These are phyloP conservation scores for Fraxinus xanthoxyloides DNA, from an alignment of 305 asterid species.

Conservation along the genomic window DNA sequence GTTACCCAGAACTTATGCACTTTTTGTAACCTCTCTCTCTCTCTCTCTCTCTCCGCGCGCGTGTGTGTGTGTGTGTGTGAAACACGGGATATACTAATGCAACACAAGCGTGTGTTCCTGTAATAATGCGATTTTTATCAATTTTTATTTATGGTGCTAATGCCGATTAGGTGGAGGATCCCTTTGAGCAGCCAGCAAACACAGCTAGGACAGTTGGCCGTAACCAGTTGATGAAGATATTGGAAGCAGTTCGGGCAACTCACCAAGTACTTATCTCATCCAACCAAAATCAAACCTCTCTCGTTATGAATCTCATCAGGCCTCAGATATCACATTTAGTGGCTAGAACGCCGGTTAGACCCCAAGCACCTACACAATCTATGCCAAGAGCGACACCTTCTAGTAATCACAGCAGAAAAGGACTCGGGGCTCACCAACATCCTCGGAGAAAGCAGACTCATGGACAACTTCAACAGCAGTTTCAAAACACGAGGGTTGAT, in stretches of 20 bases:
- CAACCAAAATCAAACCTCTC: constrained; percentile 32
- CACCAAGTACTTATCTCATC: constrained; percentile 41
- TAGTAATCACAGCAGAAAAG: constrained; percentile 29
- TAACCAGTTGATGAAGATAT: constrained; percentile 51
- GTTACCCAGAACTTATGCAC: constrained; percentile 86
- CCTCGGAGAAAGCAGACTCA: constrained; percentile 27
- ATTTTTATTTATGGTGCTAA: constrained; percentile 11
- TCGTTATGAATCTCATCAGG: constrained; percentile 48
- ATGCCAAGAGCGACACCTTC: constrained; percentile 9
- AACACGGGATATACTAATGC: background rate
- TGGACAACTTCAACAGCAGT: constrained; percentile 26
- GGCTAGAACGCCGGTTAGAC: constrained; percentile 27
- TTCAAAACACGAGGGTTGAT: constrained; percentile 24
- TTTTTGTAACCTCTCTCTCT: constrained; percentile 60
- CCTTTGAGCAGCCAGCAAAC: constrained; percentile 89
- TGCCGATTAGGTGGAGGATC: constrained; percentile 80
- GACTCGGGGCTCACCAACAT: constrained; percentile 28
- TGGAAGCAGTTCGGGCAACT: constrained; percentile 53
- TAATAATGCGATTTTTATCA: background rate
- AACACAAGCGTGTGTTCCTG: background rate
- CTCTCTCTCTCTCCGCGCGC: constrained; percentile 13
- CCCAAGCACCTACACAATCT: constrained; percentile 19
- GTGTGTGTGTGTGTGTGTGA: background rate
- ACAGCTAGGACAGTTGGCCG: constrained; percentile 68
- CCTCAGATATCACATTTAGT: constrained; percentile 39